These are phyloP conservation scores for Daldinia grandis DNA, from an alignment of 495 filamentous ascomycete genomes.

Conservation along the genomic window DNA sequence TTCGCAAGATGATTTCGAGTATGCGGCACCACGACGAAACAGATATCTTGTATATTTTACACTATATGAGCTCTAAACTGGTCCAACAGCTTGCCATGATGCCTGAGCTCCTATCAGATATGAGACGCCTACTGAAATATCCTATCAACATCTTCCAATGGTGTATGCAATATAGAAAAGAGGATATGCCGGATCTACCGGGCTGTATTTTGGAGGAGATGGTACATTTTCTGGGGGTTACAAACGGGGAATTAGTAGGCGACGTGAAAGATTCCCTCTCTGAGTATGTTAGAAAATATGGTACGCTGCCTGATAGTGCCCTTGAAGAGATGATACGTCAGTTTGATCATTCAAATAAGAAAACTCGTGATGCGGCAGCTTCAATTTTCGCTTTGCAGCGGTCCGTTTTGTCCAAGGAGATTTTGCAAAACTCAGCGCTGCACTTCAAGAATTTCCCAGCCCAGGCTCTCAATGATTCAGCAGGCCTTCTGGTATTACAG, in stretches of 20 bases:
- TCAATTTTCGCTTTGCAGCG: background rate
- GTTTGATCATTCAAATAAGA: background rate
- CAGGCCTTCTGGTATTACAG: background rate
- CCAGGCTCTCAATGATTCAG: background rate
- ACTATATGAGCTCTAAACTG: background rate
- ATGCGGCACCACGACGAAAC: background rate
- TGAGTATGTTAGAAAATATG: no score
- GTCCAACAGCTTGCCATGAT: background rate
- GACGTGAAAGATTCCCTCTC: no score
- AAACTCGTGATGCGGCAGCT: background rate
- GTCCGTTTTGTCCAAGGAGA: background rate
- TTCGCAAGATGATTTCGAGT: background rate
- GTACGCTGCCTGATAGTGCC: no score
- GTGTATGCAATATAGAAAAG: background rate
- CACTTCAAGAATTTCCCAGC: background rate
- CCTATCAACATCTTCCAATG: background rate
- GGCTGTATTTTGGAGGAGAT: background rate
- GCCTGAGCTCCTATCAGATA: background rate
- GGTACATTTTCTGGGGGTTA: background rate
- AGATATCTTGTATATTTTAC: accelerated
- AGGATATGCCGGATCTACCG: no score
- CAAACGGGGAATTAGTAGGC: no score
- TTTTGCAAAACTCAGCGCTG: background rate
- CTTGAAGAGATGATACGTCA: background rate
- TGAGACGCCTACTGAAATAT: background rate